A percentile compares a stretch with the other conserved stretches of the same genome.
phyloP scores from a whole-genome alignment of 805 yeast species.

The Debaryomyces prosopidis region DNA sequence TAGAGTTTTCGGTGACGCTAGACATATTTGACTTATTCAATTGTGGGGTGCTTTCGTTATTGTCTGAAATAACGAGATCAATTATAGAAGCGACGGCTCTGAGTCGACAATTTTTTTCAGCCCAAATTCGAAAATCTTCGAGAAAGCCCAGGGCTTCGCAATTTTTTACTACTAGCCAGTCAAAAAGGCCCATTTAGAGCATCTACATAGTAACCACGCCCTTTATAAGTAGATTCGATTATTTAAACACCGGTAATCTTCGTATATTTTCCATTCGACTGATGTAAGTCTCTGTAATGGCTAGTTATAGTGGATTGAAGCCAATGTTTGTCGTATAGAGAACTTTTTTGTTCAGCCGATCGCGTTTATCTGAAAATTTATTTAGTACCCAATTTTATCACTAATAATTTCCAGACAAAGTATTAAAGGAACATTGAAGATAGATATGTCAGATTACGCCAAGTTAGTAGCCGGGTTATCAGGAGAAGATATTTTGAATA shows the following conservation, averaged over 20 bases:
- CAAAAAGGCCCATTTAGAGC: too few relatives aligned
- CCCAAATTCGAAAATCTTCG: background rate
- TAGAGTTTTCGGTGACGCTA: constrained; percentile 1
- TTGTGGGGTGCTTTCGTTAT: background rate
- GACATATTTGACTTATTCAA: background rate
- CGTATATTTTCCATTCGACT: too few relatives aligned
- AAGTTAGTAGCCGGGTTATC: constrained; percentile 54
- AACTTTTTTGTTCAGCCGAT: background rate
- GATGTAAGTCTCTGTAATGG: too few relatives aligned
- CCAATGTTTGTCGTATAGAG: background rate
- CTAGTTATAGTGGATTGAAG: too few relatives aligned
- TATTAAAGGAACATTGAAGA: too few relatives aligned
- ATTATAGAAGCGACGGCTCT: background rate
- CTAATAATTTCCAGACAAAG: background rate
- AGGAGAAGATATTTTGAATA: constrained; percentile 49
- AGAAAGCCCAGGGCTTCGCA: background rate
- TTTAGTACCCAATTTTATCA: background rate
- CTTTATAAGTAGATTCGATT: too few relatives aligned
- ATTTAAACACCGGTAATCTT: too few relatives aligned
- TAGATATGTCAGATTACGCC: constrained; percentile 31
- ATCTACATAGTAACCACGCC: too few relatives aligned
- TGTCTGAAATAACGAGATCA: background rate
- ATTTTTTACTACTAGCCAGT: background rate
- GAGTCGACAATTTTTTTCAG: constrained; percentile 8
- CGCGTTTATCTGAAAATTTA: background rate